A percentile compares a stretch with the other conserved stretches of the same genome.
Conservation (phyloP, 345 rosid genomes). For the Raphanus raphanistrum region DNA sequence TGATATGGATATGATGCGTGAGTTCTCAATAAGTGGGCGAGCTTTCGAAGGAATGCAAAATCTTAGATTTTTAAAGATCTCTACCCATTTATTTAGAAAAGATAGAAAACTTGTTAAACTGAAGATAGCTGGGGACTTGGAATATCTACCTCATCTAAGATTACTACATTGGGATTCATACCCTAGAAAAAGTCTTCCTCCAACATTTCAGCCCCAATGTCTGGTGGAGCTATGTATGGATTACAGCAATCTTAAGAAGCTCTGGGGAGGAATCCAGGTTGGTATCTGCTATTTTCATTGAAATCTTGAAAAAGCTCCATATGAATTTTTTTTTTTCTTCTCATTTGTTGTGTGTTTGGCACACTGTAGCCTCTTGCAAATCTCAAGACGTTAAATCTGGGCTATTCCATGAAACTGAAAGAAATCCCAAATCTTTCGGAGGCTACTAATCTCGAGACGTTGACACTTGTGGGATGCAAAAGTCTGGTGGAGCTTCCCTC, state of each 20-base stretch:
- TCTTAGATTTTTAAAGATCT: conserved; percentile 21
- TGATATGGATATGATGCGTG: background rate
- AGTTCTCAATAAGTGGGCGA: background rate
- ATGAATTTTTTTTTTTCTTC: no score
- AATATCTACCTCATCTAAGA: background rate
- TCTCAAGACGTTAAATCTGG: background rate
- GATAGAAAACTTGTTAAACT: background rate
- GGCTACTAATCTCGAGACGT: background rate
- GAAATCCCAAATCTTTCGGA: background rate
- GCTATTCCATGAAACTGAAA: background rate
- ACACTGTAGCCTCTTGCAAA: background rate
- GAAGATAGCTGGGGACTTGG: background rate
- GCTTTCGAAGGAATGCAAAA: conserved; percentile 29
- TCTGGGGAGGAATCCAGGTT: background rate
- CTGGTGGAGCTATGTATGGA: conserved; percentile 2
- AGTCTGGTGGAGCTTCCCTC: background rate
- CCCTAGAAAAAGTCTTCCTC: conserved; percentile 20
- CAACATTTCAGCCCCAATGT: background rate
- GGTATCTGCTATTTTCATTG: background rate
- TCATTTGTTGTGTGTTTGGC: background rate
- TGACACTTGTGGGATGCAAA: background rate
- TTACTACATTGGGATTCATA: conserved; percentile 9
- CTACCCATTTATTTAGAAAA: no score
- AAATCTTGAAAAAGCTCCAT: no score
- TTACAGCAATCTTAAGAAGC: conserved; percentile 6